Evolutionary conservation across 106 monocot species (phyloP).

Genomic region (Dendrobium officinale): DNA sequence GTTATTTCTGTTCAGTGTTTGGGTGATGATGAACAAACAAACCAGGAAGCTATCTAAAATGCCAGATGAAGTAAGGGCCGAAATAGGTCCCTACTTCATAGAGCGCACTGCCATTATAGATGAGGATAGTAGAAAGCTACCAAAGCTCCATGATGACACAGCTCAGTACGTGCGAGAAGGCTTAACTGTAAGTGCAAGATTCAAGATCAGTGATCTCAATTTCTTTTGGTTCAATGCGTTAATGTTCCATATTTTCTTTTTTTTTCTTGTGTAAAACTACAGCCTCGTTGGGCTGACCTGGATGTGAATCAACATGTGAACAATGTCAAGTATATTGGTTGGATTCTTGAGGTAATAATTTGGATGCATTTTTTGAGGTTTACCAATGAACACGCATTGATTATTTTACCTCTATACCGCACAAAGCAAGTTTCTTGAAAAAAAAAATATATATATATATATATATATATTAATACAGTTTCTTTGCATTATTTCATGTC

Average conservation of each 20-base stretch:
- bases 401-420: too few species aligned
- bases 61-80: conserved; percentile 76
- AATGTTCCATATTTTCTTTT: not conserved
- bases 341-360: conserved; percentile 89
- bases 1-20: conserved; percentile 38
- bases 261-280: conserved; percentile 6
- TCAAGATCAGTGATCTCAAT: too few species aligned
- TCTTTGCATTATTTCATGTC: too few species aligned
- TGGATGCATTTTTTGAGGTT: not conserved
- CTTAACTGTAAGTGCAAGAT: conserved; percentile 48
- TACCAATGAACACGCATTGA: too few species aligned
- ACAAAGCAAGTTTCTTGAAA: too few species aligned
- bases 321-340: conserved; percentile 95
- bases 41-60: conserved; percentile 71
- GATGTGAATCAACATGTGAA: conserved; percentile 97
- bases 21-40: conserved; percentile 95
- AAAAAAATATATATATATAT: too few species aligned
- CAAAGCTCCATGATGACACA: conserved; percentile 54
- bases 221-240: not conserved
- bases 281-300: conserved; percentile 91
- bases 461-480: too few species aligned
- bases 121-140: conserved; percentile 69
- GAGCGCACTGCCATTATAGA: conserved; percentile 50
- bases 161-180: conserved; percentile 66
- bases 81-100: conserved; percentile 69